Conservation (phyloP, 192 early-diverging fungal genomes). For the Polychytrium aggregatum region DNA sequence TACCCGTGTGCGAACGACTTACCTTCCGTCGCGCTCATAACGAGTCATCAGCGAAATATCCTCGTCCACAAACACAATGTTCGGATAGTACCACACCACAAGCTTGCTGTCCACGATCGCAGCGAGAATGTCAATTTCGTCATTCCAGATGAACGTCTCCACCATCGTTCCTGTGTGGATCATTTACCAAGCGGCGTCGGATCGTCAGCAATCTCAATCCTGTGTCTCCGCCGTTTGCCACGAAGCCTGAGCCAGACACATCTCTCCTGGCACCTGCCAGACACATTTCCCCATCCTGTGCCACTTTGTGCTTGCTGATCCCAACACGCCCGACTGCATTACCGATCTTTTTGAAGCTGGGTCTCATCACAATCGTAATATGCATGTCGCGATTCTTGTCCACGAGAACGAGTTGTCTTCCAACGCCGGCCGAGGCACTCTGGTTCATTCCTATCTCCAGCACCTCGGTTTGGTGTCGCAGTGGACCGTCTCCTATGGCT, state of each 20-base stretch:
- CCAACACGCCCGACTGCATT: not conserved
- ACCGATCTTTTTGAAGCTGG: slow-evolving; percentile 38
- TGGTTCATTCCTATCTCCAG: slow-evolving; percentile 39
- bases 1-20: not conserved
- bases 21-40: slow-evolving; percentile 41
- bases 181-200: too few species aligned
- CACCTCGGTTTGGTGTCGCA: slow-evolving; percentile 33
- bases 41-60: slow-evolving; percentile 38
- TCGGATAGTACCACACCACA: slow-evolving; percentile 49
- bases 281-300: too few species aligned
- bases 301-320: too few species aligned
- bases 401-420: slow-evolving; percentile 33
- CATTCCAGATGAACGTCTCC: slow-evolving; percentile 44
- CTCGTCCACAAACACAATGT: slow-evolving; percentile 48
- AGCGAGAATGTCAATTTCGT: slow-evolving; percentile 35
- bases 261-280: too few species aligned
- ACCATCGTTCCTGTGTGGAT: slow-evolving; percentile 49
- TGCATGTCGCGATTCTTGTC: slow-evolving; percentile 51
- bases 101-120: slow-evolving; percentile 43
- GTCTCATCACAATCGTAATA: slow-evolving; percentile 26
- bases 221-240: too few species aligned
- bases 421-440: slow-evolving; percentile 10
- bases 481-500: slow-evolving; percentile 22
- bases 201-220: too few species aligned
- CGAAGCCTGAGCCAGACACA: too few species aligned